Base-by-base conservation (phyloP, 768 basidiomycete genomes). In the Suillus occidentalis region DNA sequence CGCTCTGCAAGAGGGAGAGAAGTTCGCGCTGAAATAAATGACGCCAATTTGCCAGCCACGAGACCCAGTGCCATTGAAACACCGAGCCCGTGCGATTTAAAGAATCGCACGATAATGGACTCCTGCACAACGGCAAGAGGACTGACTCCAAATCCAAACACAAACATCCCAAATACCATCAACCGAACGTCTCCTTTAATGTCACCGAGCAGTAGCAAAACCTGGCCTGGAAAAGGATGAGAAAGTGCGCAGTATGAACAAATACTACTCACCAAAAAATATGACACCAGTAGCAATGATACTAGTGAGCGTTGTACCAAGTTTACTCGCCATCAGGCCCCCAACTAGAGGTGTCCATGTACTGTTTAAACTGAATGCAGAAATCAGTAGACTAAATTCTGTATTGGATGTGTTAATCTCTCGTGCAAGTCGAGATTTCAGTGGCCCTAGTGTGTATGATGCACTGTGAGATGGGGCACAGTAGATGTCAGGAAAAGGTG, bases 51-150 rank as follows among this genome's bases (percentile, higher is more conserved):
- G 42, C 93, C 93, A 4, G 86, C 89, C 28, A 95, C 83, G 18
- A 95, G 87, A 25, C 92, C 93, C n/a, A 94, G 81, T 0, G 91
- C 91, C 78, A 95, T 85, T 1, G 90, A 89, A 9, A 89, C 79
- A 1, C 90, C 92, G 1, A 94, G 80, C 2, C 90, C 90, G 72
- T 88, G 89, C 0, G 87, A 84, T 67, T 84, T 85, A 80, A 92
- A 94, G 78, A 91, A 91, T 31, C 89, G 88, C 50, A 92, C 89
- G 60, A 94, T 91, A 67, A 93, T 92, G 7, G 89, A 89, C 74
- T 94, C 92, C 77, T 91, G 93, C 1, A 90, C 87, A 8, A 95
- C 92, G 1, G 91, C 87, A 7, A 95, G 79, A 0, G 93, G 93
- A 68, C 89, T 89, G 52, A 91, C 81, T 4, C 92, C 92, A 3